phyloP scores from a whole-genome alignment of 1,284 basidiomycete species.

The Volvariella surrecta region DNA sequence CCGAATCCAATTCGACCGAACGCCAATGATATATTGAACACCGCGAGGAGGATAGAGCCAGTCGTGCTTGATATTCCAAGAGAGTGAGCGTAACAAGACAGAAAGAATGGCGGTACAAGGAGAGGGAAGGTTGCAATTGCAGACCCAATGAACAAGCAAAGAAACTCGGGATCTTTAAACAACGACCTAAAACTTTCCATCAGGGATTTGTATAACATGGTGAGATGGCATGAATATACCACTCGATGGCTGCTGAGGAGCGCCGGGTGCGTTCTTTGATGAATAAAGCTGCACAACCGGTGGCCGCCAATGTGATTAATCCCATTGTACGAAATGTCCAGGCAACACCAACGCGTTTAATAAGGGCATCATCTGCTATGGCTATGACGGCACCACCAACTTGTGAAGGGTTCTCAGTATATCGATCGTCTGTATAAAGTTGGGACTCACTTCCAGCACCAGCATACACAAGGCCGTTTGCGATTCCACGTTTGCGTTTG shows the following conservation, averaged over 20 bases:
- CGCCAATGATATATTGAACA: slow-evolving; percentile 25
- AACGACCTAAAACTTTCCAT: slow-evolving; percentile 15
- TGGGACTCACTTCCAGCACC: slow-evolving; percentile 16
- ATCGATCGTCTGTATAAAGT: background rate
- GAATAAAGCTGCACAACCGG: slow-evolving; percentile 21
- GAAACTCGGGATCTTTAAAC: slow-evolving; percentile 23
- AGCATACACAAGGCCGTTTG: slow-evolving; percentile 24
- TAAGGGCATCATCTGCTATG: slow-evolving; percentile 19
- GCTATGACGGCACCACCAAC: slow-evolving; percentile 23
- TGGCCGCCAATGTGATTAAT: slow-evolving; percentile 16
- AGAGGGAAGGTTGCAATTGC: slow-evolving; percentile 25
- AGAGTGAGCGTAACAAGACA: slow-evolving; percentile 24
- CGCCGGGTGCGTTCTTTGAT: slow-evolving; percentile 20
- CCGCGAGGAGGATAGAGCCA: slow-evolving; percentile 18
- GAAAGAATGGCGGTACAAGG: slow-evolving; percentile 27
- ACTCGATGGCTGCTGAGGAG: slow-evolving; percentile 2
- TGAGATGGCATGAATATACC: background rate
- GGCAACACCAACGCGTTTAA: slow-evolving; percentile 18
- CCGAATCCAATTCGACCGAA: slow-evolving; percentile 22
- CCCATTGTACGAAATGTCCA: slow-evolving; percentile 28
- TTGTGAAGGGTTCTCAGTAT: background rate
- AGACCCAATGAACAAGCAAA: slow-evolving; percentile 22
- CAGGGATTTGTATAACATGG: background rate
- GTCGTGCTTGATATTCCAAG: slow-evolving; percentile 17
- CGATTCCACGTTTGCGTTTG: slow-evolving; percentile 19